Conservation (phyloP, 495 filamentous ascomycete species). For the Hyaloscypha variabilis region DNA sequence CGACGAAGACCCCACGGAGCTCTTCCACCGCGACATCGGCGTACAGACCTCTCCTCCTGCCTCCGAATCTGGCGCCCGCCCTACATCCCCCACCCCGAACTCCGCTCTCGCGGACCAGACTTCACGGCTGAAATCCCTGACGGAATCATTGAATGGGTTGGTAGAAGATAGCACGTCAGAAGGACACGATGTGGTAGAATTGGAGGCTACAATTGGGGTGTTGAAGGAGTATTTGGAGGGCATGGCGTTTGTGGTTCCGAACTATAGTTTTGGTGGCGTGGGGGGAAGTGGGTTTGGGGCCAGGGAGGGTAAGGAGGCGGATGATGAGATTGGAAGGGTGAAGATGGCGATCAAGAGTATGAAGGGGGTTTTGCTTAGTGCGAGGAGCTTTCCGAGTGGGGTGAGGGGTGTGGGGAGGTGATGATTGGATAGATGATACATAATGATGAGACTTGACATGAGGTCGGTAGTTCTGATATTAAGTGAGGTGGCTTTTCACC, state of each 20-base stretch:
- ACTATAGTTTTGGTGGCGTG: constrained; percentile 20
- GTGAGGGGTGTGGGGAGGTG: constrained; percentile 38
- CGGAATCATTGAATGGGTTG: constrained; percentile 54
- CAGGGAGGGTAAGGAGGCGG: constrained; percentile 53
- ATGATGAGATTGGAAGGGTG: constrained; percentile 77
- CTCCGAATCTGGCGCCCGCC: constrained; percentile 36
- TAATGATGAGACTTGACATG: not conserved
- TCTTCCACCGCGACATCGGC: constrained; percentile 88
- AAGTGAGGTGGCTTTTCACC: not conserved
- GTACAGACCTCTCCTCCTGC: constrained; percentile 76
- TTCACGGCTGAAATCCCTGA: constrained; percentile 45
- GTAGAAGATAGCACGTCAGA: constrained; percentile 46
- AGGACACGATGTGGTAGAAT: constrained; percentile 40
- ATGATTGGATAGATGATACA: not conserved
- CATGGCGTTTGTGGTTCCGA: constrained; percentile 37
- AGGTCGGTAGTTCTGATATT: not conserved
- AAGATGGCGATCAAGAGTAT: constrained; percentile 86
- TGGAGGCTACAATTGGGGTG: constrained; percentile 24
- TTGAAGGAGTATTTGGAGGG: constrained; percentile 45
- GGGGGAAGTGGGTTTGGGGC: constrained; percentile 32
- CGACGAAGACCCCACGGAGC: constrained; percentile 70
- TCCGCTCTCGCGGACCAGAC: constrained; percentile 40
- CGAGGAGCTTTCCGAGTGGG: constrained; percentile 59
- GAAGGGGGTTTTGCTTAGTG: constrained; percentile 90
- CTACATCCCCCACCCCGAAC: constrained; percentile 35